Percentiles rank a stretch among this genome's conserved stretches.
Conservation (phyloP, 1,284 basidiomycete species). For the Melampsora larici-populina region DNA sequence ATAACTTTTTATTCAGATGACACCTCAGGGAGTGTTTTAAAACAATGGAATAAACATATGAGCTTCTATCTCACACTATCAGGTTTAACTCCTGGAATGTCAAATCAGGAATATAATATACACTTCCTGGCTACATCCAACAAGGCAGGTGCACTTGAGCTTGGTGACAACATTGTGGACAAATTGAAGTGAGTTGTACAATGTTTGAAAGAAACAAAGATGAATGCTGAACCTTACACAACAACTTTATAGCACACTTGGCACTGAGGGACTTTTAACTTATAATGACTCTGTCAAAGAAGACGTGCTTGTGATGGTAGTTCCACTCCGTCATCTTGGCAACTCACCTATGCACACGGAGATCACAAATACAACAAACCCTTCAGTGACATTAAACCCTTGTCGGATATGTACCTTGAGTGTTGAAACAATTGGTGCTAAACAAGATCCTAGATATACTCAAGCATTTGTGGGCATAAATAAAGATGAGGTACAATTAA, state of each 20-base stretch:
- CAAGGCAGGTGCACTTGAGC: background rate
- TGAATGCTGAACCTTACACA: no score
- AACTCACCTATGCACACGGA: constrained; percentile 24
- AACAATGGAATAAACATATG: background rate
- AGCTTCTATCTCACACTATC: background rate
- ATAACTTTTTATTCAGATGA: constrained; percentile 16
- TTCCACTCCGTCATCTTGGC: background rate
- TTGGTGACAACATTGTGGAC: constrained; percentile 1
- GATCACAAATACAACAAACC: constrained; percentile 17
- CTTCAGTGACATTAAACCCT: constrained; percentile 3
- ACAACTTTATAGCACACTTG: background rate
- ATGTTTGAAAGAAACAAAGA: no score
- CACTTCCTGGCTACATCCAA: constrained; percentile 3
- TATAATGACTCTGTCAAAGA: background rate
- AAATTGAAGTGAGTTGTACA: constrained; percentile 12
- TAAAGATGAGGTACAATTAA: no score
- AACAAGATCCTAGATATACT: no score
- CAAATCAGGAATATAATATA: no score
- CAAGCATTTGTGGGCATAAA: no score
- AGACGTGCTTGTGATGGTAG: constrained; percentile 9
- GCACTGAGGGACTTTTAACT: background rate
- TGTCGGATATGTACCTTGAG: background rate
- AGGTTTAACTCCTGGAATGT: background rate
- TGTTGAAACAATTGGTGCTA: no score
- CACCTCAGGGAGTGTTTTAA: constrained; percentile 12